Base-by-base conservation (phyloP, 2,329 filamentous ascomycete species). In the Claviceps paspali region DNA sequence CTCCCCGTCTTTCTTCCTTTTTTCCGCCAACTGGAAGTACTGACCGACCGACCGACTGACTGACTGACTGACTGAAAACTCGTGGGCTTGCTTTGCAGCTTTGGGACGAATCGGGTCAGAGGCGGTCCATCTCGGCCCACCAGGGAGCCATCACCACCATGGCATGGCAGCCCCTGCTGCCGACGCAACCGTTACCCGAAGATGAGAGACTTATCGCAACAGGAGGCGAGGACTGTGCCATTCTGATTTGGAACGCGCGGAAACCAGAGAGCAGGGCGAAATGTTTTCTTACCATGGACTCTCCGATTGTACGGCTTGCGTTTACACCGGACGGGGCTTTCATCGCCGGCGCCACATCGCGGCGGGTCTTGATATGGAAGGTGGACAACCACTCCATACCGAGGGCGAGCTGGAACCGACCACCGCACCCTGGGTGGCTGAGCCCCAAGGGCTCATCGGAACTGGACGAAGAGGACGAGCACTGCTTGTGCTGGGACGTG, bases 281-380 rank as follows among this genome's bases (percentile, higher is more conserved):
- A 42, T 71, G 66, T 43, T 73, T 70, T 38, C 67, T 78, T 57
- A 76, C 69, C 0, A 76, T 79, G 68, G 64, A 67, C 19, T 60
- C 62, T 1, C 65, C 70, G 6, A 68, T 78, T 31, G 65, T 75
- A 29, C 67, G 68, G 18, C 59, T 79, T 2, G 64, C 74, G 1
- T 78, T 79, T 42, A 76, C 73, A 0, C 74, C 75, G 0, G 73
- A 78, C 41, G 75, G 75, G 2, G 66, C 65, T 15, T 76, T 76
- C 45, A 67, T 79, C 36, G 75, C 75, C 0, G 73, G 71, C 4
- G 74, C 72, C 5, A 77, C 73, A 1, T 64, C 64, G 15, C 65
- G 68, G 24, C 65, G 63, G 39, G 70, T 79, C 11, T 55, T 77
- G 28, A 76, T 79, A 32, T 79, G 75, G 73, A 78, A 76, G 49